Evolutionary conservation across 2,329 filamentous ascomycete genomes (phyloP), one percentile per base, ranked within the genome.

Genomic region (Epichloe gansuensis): DNA sequence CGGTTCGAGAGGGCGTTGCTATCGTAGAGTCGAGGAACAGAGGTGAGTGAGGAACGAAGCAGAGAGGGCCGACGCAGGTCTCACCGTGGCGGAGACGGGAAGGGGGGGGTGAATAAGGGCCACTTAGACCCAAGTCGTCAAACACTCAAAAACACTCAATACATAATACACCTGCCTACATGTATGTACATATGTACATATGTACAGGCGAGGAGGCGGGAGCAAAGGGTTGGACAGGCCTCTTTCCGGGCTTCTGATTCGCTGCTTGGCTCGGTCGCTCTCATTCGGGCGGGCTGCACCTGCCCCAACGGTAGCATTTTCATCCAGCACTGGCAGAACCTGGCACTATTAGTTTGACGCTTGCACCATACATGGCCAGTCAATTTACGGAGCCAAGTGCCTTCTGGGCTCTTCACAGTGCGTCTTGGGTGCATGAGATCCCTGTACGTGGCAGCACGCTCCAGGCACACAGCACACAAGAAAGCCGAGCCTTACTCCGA

Each of bases 51-150:
- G 39, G 51, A 40, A 52, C 47, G 51, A 55, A 49, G 52, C 46
- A 54, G 46, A 51, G 50, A 55, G 48, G 39, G 54, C 50, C 55
- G 46, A 46, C 38, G 52, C 54, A 54, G 53, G 56, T 57, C 53
- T 55, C 53, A 55, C 54, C 44, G 41, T 8, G 41, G 54, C 55
- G 51, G 55, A 53, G 53, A 49, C 55, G 45, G 42, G 40, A 17
- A 17, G 40, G 52, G 36, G 36, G 40, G 53, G 39, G 49, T 13
- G 34, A n/a, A 43, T 35, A 34, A 36, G 49, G 44, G 15, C 39
- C 23, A 17, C 46, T 48, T 11, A 21, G 35, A 27, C n/a, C 25
- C 47, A 49, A 49, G 25, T 42, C 39, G 36, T 21, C 25, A 39
- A 17, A 34, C 23, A 11, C 47, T 23, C 23, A 34, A 42, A 15